Conservation (phyloP, 2,329 filamentous ascomycete species). For the Rhinocladiella mackenziei region DNA sequence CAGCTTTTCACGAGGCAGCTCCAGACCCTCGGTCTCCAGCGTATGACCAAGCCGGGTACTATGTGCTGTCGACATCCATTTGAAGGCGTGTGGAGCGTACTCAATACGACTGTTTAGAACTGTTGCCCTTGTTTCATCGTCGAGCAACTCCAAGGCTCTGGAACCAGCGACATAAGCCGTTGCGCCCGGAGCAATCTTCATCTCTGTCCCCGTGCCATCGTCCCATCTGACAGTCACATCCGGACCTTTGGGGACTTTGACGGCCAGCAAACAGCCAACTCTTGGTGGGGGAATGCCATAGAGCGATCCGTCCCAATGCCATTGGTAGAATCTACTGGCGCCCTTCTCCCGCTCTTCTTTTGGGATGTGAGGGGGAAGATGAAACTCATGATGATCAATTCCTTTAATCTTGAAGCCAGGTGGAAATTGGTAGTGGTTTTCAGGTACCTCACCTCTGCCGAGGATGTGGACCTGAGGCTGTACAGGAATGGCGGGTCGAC, state of each 20-base stretch:
- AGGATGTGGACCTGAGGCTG: constrained; percentile 41
- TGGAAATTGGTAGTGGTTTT: constrained; percentile 37
- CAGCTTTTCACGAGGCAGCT: constrained; percentile 34
- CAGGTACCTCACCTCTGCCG: constrained; percentile 36
- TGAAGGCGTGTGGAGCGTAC: constrained; percentile 38
- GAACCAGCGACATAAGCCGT: constrained; percentile 36
- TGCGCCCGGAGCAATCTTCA: constrained; percentile 35
- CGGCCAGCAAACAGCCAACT: constrained; percentile 38
- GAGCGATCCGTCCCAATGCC: constrained; percentile 38
- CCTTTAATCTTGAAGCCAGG: constrained; percentile 40
- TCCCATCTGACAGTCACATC: constrained; percentile 35
- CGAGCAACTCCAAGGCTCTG: constrained; percentile 30
- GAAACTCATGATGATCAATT: constrained; percentile 38
- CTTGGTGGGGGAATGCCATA: constrained; percentile 38
- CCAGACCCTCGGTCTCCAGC: constrained; percentile 31
- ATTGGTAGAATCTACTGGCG: constrained; percentile 37
- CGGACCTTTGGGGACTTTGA: constrained; percentile 35
- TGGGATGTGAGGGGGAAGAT: constrained; percentile 39
- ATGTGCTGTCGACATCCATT: constrained; percentile 38
- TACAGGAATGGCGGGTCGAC: constrained; percentile 34
- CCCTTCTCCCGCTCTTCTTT: constrained; percentile 35
- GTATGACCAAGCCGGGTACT: constrained; percentile 35
- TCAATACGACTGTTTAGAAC: constrained; percentile 36
- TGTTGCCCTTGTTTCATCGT: constrained; percentile 30
- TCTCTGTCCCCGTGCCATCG: constrained; percentile 36